Percentiles rank a stretch among this genome's conserved stretches.
These are phyloP conservation scores for Phytophthora citrophthora DNA, from an alignment of 352 stramenopile species.

Conservation along the genomic window DNA sequence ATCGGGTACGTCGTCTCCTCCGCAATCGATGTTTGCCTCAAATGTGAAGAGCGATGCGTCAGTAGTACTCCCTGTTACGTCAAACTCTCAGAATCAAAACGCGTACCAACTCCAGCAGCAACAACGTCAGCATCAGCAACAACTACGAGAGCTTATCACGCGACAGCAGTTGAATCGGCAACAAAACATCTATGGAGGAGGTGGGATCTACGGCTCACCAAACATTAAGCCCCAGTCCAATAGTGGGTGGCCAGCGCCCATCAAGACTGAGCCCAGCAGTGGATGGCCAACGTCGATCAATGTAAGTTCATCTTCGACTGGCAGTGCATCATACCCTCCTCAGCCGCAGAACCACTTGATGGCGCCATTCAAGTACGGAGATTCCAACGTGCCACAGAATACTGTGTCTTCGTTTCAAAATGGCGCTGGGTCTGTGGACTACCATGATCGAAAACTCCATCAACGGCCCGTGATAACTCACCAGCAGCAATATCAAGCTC, in stretches of 20 bases:
- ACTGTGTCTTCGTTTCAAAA: conserved; percentile 18
- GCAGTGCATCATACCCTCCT: conserved; percentile 12
- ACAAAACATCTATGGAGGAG: conserved; percentile 19
- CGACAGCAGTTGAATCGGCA: conserved; percentile 32
- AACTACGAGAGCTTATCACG: conserved; percentile 21
- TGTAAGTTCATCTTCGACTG: conserved; percentile 15
- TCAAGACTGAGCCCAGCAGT: conserved; percentile 17
- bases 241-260: conserved; percentile 21
- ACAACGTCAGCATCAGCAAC: conserved; percentile 18
- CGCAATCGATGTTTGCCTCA: conserved; percentile 22
- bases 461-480: conserved; percentile 23
- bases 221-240: conserved; percentile 20
- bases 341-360: conserved; percentile 31
- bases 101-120: conserved; percentile 29
- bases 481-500: conserved; percentile 30
- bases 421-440: conserved; percentile 31
- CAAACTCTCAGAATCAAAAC: conserved; percentile 35
- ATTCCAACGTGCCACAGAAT: conserved; percentile 18
- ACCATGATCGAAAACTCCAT: conserved; percentile 20
- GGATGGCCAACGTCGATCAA: conserved; percentile 24
- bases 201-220: conserved; percentile 12
- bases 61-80: conserved; percentile 37
- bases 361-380: conserved; percentile 46
- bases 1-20: conserved; percentile 14
- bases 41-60: conserved; percentile 41